These are phyloP conservation scores for Termitomyces sp. DNA, from an alignment of 768 basidiomycete species.

Conservation along the genomic window DNA sequence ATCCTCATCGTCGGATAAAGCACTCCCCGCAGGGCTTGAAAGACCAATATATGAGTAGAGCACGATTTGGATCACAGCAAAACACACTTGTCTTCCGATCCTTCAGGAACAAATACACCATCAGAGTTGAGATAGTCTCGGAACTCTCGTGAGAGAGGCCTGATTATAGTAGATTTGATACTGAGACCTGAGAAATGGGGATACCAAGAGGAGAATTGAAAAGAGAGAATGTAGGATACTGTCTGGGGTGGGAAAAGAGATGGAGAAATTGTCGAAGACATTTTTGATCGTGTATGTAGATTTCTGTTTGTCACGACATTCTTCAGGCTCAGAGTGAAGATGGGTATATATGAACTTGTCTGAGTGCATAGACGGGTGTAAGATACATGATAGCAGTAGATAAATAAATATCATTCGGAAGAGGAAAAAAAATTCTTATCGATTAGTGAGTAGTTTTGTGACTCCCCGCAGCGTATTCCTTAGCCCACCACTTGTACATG, in stretches of 20 bases:
- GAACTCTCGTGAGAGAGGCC: constrained; percentile 63
- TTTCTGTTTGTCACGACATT: not conserved
- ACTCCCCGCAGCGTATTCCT: constrained; percentile 35
- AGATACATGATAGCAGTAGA: constrained; percentile 7
- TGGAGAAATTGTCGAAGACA: constrained; percentile 7
- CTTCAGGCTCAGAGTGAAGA: not conserved
- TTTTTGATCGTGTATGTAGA: not conserved
- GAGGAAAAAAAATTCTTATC: not conserved
- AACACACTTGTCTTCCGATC: constrained; percentile 73
- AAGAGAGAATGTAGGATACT: constrained; percentile 54
- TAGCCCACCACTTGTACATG: constrained; percentile 43
- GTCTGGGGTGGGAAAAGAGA: constrained; percentile 52
- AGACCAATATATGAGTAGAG: constrained; percentile 2
- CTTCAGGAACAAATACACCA: constrained; percentile 79
- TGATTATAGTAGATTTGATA: constrained; percentile 73
- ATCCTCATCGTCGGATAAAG: constrained; percentile 50
- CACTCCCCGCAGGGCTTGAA: constrained; percentile 47
- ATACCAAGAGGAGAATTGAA: constrained; percentile 88
- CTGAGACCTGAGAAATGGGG: constrained; percentile 58
- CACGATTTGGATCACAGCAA: not conserved
- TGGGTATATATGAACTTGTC: not conserved
- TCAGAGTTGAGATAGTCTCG: constrained; percentile 75
- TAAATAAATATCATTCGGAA: constrained; percentile 2
- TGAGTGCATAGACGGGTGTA: constrained; percentile 1
- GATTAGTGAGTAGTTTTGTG: constrained; percentile 36